These are phyloP conservation scores for Penicillium psychrofluorescens DNA, from an alignment of 495 filamentous ascomycete species.

Conservation along the genomic window DNA sequence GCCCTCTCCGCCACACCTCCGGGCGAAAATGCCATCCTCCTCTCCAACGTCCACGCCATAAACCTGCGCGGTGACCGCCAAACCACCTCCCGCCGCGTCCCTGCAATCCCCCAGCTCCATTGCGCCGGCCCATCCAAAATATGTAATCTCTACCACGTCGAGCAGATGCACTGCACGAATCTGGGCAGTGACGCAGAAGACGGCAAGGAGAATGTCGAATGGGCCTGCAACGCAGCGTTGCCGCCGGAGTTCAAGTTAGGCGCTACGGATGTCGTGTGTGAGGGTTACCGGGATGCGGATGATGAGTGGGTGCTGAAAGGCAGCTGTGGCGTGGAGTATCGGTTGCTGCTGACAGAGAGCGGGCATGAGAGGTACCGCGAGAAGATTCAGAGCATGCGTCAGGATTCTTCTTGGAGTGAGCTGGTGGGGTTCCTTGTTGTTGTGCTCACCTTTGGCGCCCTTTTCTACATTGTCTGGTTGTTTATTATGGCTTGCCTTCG, in stretches of 20 bases:
- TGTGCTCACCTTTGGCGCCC: too few relatives aligned
- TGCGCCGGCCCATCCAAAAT: slow-evolving; percentile 64
- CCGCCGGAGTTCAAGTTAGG: slow-evolving; percentile 85
- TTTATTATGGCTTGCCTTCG: too few relatives aligned
- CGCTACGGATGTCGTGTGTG: slow-evolving; percentile 84
- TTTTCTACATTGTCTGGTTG: too few relatives aligned
- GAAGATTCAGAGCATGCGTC: slow-evolving; percentile 3
- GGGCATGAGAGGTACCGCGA: slow-evolving; percentile 65
- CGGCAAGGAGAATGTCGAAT: slow-evolving; percentile 66
- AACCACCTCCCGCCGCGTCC: slow-evolving; percentile 69
- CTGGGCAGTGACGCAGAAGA: slow-evolving; percentile 54
- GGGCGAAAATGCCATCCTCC: slow-evolving; percentile 56
- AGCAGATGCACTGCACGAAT: slow-evolving; percentile 85
- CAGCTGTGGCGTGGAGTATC: slow-evolving; percentile 89
- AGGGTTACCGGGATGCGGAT: slow-evolving; percentile 69
- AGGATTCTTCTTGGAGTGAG: slow-evolving; percentile 5
- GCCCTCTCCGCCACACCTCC: slow-evolving; percentile 22
- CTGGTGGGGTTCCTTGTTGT: too few relatives aligned
- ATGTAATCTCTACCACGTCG: slow-evolving; percentile 58
- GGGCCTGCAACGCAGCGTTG: slow-evolving; percentile 77
- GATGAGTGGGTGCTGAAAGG: slow-evolving; percentile 84
- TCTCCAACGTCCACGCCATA: slow-evolving; percentile 69
- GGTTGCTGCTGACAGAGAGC: slow-evolving; percentile 69
- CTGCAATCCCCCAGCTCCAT: slow-evolving; percentile 72
- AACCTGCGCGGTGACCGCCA: slow-evolving; percentile 58